Base-by-base conservation (phyloP, 129 eudicot species). In the Apium graveolens region DNA sequence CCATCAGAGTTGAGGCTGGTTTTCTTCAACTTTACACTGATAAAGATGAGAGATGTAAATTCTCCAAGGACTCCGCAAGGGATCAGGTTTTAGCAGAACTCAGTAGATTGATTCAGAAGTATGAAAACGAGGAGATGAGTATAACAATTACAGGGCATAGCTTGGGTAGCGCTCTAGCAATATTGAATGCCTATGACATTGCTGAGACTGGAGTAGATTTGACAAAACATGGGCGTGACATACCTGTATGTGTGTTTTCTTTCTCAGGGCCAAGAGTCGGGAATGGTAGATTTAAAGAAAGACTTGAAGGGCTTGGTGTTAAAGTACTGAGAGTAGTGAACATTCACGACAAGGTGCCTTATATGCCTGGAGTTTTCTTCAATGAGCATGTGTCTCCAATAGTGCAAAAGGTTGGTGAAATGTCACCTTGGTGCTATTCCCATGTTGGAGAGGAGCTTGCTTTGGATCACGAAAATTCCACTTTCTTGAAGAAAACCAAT, bases 211-310 rank as follows among this genome's bases (percentile, higher is more conserved):
- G 84, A 3, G 32, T 85, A 26, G 78, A 89, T 70, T 69, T 78
- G 31, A 76, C 45, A 32, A 85, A 77, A 29, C 51, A 82, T 39
- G 82, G 62, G 41, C 81, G 77, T 24, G 83, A 57, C 66, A 81
- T 84, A 18, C 89, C 87, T 3, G 44, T 89, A 57, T 78, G 82
- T 0, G 93, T 89, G 3, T 77, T 82, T 29, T 89, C 91, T 9
- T 89, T 89, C 55, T 66, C 86, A 0, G 93, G 93, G 43, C 93
- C 93, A 21, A 79, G 91, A 74, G 93, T 89, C 55, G 93, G 93
- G 35, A 89, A 89, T 73, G 45, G 75, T 26, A 73, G 83, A 81
- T 89, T 89, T 79, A 73, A 55, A 46, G 81, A 78, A 43, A 78
- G 93, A 74, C 60, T 83, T 1, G 86, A 87, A 73, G 80, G 68